Percentiles rank a stretch among this genome's conserved stretches.
Conservation (phyloP, 2,329 filamentous ascomycete genomes). For the Colletotrichum tabaci region DNA sequence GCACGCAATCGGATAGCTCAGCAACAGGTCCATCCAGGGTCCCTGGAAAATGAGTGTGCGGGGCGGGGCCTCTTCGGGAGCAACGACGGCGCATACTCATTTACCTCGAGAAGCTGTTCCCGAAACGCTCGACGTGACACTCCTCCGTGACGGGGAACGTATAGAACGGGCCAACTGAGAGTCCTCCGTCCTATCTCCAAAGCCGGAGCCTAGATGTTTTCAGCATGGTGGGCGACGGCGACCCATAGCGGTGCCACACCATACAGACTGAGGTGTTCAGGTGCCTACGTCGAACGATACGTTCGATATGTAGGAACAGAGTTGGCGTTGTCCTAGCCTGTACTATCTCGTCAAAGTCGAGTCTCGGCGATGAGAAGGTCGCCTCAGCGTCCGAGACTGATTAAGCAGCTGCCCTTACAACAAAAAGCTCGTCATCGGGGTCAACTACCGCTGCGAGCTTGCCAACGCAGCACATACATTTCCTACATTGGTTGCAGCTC, state of each 20-base stretch:
- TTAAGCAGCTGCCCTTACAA: background rate
- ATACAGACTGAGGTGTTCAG: background rate
- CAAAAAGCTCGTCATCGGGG: background rate
- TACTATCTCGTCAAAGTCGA: background rate
- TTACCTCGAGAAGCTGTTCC: constrained; percentile 15
- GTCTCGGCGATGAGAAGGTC: background rate
- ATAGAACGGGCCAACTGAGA: background rate
- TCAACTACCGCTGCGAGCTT: background rate
- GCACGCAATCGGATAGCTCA: constrained; percentile 30
- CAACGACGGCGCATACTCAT: background rate
- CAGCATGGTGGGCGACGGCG: too few relatives aligned
- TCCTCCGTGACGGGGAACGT: constrained; percentile 10
- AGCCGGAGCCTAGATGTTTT: background rate
- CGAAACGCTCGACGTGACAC: constrained; percentile 5
- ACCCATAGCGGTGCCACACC: background rate
- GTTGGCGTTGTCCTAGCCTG: background rate
- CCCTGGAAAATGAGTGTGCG: constrained; percentile 12
- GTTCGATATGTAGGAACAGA: background rate
- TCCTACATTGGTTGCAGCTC: too few relatives aligned
- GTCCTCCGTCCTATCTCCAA: background rate
- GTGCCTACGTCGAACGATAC: background rate
- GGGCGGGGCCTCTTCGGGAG: constrained; percentile 5
- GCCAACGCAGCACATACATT: background rate
- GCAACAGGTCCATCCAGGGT: constrained; percentile 13
- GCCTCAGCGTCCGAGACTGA: background rate